These are phyloP conservation scores for Tuber melanosporum DNA, from an alignment of 495 filamentous ascomycete species.

Conservation along the genomic window DNA sequence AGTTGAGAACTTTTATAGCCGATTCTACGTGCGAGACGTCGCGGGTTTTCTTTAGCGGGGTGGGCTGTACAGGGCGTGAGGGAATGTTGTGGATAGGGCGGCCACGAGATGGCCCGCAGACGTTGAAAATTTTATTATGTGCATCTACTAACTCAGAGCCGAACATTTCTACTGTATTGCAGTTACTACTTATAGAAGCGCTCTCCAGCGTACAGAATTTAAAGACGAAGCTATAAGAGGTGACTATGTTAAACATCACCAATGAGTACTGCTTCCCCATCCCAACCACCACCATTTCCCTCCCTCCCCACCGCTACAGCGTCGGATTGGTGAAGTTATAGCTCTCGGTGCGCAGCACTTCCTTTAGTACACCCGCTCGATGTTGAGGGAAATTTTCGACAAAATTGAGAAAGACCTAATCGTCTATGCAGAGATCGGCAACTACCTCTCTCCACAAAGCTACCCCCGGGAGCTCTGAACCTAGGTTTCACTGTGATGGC, in stretches of 20 bases:
- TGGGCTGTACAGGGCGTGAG: not conserved
- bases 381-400: conserved; percentile 47
- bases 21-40: not conserved
- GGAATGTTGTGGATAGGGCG: conserved; percentile 7
- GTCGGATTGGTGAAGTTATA: conserved; percentile 76
- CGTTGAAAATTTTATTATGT: conserved; percentile 55
- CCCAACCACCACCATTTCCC: conserved; percentile 3
- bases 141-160: conserved; percentile 52
- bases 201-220: conserved; percentile 69
- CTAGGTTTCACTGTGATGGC: too few species aligned
- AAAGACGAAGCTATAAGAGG: conserved; percentile 54
- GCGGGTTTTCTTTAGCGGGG: conserved; percentile 4
- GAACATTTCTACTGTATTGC: conserved; percentile 15
- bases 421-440: too few species aligned
- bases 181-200: conserved; percentile 37
- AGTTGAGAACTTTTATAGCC: conserved; percentile 8
- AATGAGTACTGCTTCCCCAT: conserved; percentile 47
- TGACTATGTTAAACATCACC: conserved; percentile 81
- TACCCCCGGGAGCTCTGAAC: not conserved
- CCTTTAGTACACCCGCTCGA: conserved; percentile 61
- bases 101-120: not conserved
- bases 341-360: conserved; percentile 56
- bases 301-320: conserved; percentile 9
- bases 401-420: too few species aligned
- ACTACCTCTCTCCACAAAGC: too few species aligned